Base-by-base conservation (phyloP, 2,329 filamentous ascomycete genomes). In the Hypoxylon sp. region DNA sequence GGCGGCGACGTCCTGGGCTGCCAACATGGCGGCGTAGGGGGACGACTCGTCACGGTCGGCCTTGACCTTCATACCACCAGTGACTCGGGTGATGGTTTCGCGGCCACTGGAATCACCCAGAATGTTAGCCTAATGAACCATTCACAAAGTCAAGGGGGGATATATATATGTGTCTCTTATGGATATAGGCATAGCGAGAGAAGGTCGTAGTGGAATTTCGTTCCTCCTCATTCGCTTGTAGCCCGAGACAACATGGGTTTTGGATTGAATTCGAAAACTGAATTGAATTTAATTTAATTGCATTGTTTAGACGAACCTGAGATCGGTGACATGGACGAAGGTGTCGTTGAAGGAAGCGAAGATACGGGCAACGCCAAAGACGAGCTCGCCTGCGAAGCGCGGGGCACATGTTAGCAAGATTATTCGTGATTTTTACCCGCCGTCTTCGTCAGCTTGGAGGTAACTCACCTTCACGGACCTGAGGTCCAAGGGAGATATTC, bases 31-130 rank as follows among this genome's bases (percentile, higher is more conserved):
- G 81, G 96, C 96, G 90, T 99, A 99, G 80, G 96, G 96, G 78
- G 96, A 98, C 81, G 95, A 98, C 90, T 99, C 96, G 88, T 99
- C 96, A 90, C 96, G 95, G 83, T 99, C 94, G 85, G 94, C 94
- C 92, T 99, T 99, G 91, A 99, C 96, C 91, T 99, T 99, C 96
- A 99, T 99, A 83, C 97, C 97, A 88, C 97, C 96, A 80, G 97
- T 99, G 78, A 99, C 95, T 93, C 96, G 94, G 91, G 91, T 93
- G 88, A 99, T 98, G 87, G 97, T 99, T 92, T 99, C 96, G 87
- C 96, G 96, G 87, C 96, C 96, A 87, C 93, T 97, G 88, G 83
- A 88, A 90, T 89, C 86, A 90, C 86, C 86, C 86, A 88, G 83
- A 81, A 83, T 81, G 86, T 91, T 86, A 91, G 89, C 86, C 85